phyloP scores from a whole-genome alignment of 371 early-diverging fungal species.

The Cokeromyces recurvatus region DNA sequence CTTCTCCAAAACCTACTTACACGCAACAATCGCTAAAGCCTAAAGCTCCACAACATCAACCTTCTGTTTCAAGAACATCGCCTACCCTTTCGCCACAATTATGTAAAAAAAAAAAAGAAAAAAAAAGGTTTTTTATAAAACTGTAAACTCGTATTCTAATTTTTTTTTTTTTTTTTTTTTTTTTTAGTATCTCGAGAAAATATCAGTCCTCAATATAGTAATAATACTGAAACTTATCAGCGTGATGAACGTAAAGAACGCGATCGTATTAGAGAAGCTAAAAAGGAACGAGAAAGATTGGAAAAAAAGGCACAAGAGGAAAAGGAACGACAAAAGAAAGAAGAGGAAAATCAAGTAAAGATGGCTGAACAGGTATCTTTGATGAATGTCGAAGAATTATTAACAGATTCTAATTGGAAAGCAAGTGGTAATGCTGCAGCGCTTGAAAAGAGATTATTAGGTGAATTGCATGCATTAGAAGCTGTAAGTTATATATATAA shows the following conservation, averaged over 20 bases:
- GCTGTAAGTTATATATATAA: slow-evolving; percentile 62
- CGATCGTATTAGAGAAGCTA: slow-evolving; percentile 26
- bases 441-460: slow-evolving; percentile 55
- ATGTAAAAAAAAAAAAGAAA: no score
- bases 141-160: no score
- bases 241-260: slow-evolving; percentile 33
- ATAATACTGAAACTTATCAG: background rate
- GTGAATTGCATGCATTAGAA: slow-evolving; percentile 71
- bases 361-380: slow-evolving; percentile 48
- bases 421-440: slow-evolving; percentile 72
- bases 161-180: background rate
- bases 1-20: slow-evolving; percentile 1
- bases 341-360: slow-evolving; percentile 39
- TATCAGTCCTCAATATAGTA: no score
- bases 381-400: slow-evolving; percentile 58
- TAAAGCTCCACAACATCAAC: background rate
- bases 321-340: slow-evolving; percentile 29
- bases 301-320: slow-evolving; percentile 11
- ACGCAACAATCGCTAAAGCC: background rate
- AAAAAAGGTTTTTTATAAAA: no score
- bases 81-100: slow-evolving; percentile 4
- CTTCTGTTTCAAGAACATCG: background rate
- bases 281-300: slow-evolving; percentile 33
- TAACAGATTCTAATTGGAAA: slow-evolving; percentile 74
- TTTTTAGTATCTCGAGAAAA: slow-evolving; percentile 6